These are phyloP conservation scores for Pisolithus orientalis DNA, from an alignment of 768 basidiomycete species.

Conservation along the genomic window DNA sequence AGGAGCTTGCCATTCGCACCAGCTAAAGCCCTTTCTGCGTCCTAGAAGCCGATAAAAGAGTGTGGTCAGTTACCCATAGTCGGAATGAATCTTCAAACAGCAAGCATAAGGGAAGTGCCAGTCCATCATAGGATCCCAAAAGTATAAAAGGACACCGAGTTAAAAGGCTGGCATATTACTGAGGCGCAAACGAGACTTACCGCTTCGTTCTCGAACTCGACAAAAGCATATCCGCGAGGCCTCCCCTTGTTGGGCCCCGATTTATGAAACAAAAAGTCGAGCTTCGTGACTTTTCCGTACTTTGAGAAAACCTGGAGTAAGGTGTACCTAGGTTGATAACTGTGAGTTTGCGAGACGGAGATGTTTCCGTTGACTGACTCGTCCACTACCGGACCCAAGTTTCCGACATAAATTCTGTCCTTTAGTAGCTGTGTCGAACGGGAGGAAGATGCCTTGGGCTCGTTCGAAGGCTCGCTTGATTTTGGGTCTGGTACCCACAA, in stretches of 20 bases:
- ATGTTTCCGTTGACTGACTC: slow-evolving; percentile 49
- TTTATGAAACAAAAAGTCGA: slow-evolving; percentile 96
- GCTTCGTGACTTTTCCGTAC: slow-evolving; percentile 86
- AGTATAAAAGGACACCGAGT: slow-evolving; percentile 16
- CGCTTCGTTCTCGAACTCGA: slow-evolving; percentile 74
- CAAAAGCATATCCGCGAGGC: slow-evolving; percentile 91
- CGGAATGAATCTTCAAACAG: slow-evolving; percentile 15
- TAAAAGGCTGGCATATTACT: slow-evolving; percentile 19
- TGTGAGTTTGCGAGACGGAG: neutral
- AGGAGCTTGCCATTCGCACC: slow-evolving; percentile 73
- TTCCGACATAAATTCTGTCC: slow-evolving; percentile 87
- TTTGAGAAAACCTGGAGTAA: slow-evolving; percentile 87
- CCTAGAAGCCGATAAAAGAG: slow-evolving; percentile 44
- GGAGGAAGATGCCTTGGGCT: slow-evolving; percentile 19
- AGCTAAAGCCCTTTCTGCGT: slow-evolving; percentile 72
- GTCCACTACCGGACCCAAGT: slow-evolving; percentile 80
- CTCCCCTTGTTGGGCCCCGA: slow-evolving; percentile 83
- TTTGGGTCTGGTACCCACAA: slow-evolving; percentile 29
- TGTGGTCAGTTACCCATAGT: slow-evolving; percentile 12
- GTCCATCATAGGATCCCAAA: slow-evolving; percentile 15
- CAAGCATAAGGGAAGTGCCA: slow-evolving; percentile 11
- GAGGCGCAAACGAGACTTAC: slow-evolving; percentile 46
- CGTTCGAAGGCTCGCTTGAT: slow-evolving; percentile 7
- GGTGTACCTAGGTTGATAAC: slow-evolving; percentile 53
- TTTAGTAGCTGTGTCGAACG: slow-evolving; percentile 34